A percentile compares a stretch with the other conserved stretches of the same genome.
Conservation (phyloP, 2,329 filamentous ascomycete genomes). For the Dothistroma septosporum region DNA sequence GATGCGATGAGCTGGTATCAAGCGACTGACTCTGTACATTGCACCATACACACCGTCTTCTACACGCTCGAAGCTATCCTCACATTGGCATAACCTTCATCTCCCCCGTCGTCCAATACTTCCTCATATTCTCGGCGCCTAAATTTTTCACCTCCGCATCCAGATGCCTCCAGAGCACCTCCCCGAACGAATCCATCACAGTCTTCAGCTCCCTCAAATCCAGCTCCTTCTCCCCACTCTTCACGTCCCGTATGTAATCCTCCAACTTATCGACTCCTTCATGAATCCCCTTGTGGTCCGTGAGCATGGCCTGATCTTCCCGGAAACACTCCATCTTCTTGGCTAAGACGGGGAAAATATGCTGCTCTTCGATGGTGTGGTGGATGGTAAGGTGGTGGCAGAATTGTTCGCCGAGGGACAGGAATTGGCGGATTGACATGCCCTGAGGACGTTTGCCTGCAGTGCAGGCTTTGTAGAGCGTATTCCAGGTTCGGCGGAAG, state of each 20-base stretch:
- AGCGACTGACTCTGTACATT: not conserved
- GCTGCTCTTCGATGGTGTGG: slow-evolving; percentile 68
- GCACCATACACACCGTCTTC: not conserved
- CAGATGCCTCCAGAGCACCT: slow-evolving; percentile 75
- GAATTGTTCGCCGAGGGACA: slow-evolving; percentile 66
- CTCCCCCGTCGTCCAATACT: slow-evolving; percentile 74
- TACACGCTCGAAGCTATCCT: not conserved
- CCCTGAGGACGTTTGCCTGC: slow-evolving; percentile 55
- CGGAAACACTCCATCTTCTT: slow-evolving; percentile 74
- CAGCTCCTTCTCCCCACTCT: slow-evolving; percentile 58
- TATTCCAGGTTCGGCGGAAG: slow-evolving; percentile 70
- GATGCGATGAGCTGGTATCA: not conserved
- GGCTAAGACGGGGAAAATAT: slow-evolving; percentile 76
- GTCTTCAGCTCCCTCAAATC: slow-evolving; percentile 57
- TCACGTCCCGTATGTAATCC: slow-evolving; percentile 32
- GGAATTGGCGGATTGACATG: slow-evolving; percentile 65
- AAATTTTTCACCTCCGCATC: slow-evolving; percentile 78
- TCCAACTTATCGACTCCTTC: slow-evolving; percentile 44
- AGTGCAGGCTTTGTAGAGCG: slow-evolving; percentile 60
- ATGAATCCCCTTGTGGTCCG: slow-evolving; percentile 77
- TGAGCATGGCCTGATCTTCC: slow-evolving; percentile 60
- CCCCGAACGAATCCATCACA: slow-evolving; percentile 73
- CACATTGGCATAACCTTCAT: slow-evolving; percentile 67
- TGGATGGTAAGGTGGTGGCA: slow-evolving; percentile 67
- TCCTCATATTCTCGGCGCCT: slow-evolving; percentile 81